Conservation (phyloP, 139 green algal genomes). For the Astrephomene gubernaculifera region DNA sequence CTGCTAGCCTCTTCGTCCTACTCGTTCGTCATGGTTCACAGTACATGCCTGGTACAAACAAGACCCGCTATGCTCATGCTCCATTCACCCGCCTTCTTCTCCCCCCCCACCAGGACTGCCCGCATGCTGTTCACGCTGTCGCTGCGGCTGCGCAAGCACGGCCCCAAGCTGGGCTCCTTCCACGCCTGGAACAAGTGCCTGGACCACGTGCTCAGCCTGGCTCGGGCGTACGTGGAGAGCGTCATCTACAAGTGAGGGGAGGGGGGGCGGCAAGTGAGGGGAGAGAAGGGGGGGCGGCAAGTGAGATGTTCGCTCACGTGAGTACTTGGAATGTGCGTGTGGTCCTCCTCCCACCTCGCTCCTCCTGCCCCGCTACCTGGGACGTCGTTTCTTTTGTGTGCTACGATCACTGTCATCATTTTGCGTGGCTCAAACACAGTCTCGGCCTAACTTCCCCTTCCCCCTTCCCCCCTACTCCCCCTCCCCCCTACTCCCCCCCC, state of each 20-base stretch:
- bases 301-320: too few species aligned
- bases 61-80: too few species aligned
- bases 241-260: slow-evolving; percentile 48
- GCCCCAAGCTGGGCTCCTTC: slow-evolving; percentile 68
- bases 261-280: neutral
- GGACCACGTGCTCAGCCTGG: slow-evolving; percentile 78
- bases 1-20: too few species aligned
- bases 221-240: slow-evolving; percentile 69
- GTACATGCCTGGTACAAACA: too few species aligned
- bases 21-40: too few species aligned
- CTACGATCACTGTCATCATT: neutral
- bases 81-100: neutral
- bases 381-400: neutral
- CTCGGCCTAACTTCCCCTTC: too few species aligned
- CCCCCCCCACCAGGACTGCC: slow-evolving; percentile 34
- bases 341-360: too few species aligned
- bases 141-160: slow-evolving; percentile 82
- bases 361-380: neutral
- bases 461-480: neutral
- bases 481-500: neutral
- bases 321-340: too few species aligned
- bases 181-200: slow-evolving; percentile 86
- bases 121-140: slow-evolving; percentile 84
- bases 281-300: neutral
- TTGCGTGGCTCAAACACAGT: too few species aligned